Evolutionary conservation across 306 rosid species (phyloP).

Genomic region (Cicer cuneatum): DNA sequence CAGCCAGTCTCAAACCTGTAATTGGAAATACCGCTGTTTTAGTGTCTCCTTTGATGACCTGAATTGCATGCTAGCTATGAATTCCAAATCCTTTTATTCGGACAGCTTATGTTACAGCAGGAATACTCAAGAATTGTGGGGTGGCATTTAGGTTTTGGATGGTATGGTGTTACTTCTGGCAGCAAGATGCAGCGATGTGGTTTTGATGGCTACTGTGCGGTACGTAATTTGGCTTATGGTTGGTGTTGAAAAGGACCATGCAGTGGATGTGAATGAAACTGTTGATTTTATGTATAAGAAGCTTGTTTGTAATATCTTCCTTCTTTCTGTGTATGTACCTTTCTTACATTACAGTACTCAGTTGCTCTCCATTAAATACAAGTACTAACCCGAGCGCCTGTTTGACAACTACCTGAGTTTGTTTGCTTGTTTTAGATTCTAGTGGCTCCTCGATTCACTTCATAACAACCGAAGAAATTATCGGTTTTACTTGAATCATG

Average conservation of each 20-base stretch:
- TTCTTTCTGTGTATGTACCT: constrained; percentile 23
- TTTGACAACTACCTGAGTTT: background rate
- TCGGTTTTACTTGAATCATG: background rate
- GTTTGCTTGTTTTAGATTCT: background rate
- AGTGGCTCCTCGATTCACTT: background rate
- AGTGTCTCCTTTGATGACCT: constrained; percentile 66
- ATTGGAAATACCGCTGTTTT: constrained; percentile 82
- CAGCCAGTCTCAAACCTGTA: constrained; percentile 75
- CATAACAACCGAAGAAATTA: background rate
- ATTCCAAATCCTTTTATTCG: constrained; percentile 19
- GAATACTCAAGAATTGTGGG: constrained; percentile 37
- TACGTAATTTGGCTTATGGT: constrained; percentile 30
- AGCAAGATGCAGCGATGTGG: constrained; percentile 50
- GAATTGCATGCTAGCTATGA: constrained; percentile 54
- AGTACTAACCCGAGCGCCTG: constrained; percentile 12
- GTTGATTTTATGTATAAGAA: constrained; percentile 47
- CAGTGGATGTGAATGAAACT: constrained; percentile 47
- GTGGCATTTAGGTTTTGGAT: constrained; percentile 38
- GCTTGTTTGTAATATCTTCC: constrained; percentile 41
- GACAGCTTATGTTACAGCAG: constrained; percentile 30
- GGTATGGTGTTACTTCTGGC: constrained; percentile 48
- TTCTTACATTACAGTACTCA: constrained; percentile 4
- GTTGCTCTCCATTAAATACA: constrained; percentile 16
- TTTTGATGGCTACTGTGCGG: constrained; percentile 48
- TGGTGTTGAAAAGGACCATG: constrained; percentile 49